Base-by-base conservation (phyloP, 2,329 filamentous ascomycete species). In the Didymella exigua region DNA sequence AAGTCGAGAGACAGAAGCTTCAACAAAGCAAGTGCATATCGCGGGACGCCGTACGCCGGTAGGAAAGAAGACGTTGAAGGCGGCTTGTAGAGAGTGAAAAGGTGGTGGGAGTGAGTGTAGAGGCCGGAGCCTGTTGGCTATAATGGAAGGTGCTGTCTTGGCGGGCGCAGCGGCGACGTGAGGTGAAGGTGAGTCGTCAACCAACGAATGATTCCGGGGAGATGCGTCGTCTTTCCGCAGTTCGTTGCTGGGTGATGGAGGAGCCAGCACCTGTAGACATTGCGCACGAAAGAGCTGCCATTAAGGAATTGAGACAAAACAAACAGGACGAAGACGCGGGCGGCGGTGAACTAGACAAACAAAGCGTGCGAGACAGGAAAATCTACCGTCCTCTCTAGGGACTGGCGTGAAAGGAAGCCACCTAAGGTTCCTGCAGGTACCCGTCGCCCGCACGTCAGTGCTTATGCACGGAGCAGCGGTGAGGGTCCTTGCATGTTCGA, bases 381-480 rank as follows among this genome's bases (percentile, higher is more conserved):
- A 21, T 30, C 6, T 23, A 24, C 13, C 13, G 36, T 24, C 19
- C 36, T 26, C 29, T 43, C 40, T 38, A 37, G 14, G 21, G 23
- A 41, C 27, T 23, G n/a, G 18, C 23, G 36, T 50, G 1, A 4
- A 49, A 18, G 41, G 4, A 41, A 46, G 23, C 26, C 8, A 14
- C 34, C 36, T 40, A 52, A 18, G 16, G 16, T 26, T 33, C 36
- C 18, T 62, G 65, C 59, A 67, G 58, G 42, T 50, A 62, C 56
- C 60, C 59, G 58, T 61, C 51, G 49, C 58, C 54, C 59, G 37
- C 26, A 30, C 16, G 37, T 27, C 14, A 19, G 34, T 42, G 34
- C 42, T 38, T 16, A 26, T 8, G 16, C 33, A 42, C 33, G 34
- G 41, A 43, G n/a, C 36, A 53, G 56, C 49, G 53, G 52, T 49